These are phyloP conservation scores for Carallia pectinifolia DNA, from an alignment of 345 rosid genomes.

Conservation along the genomic window DNA sequence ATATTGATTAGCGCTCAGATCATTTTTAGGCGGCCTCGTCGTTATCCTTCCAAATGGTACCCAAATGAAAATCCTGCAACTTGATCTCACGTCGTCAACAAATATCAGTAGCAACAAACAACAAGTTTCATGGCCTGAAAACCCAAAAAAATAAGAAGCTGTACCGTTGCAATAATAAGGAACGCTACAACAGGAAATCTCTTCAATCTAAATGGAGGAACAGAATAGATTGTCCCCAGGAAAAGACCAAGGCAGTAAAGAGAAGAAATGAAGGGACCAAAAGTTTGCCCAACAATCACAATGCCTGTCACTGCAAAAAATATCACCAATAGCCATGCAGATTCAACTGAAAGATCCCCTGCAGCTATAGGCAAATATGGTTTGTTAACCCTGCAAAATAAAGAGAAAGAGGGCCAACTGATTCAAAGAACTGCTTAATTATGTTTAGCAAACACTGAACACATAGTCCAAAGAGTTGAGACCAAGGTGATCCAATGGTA, in stretches of 20 bases:
- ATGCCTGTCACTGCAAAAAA: conserved; percentile 75
- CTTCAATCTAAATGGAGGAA: conserved; percentile 95
- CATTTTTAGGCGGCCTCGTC: neutral
- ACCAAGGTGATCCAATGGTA: neutral
- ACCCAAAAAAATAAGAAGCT: neutral
- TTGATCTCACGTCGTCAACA: conserved; percentile 4
- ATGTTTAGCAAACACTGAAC: neutral
- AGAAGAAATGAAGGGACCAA: conserved; percentile 77
- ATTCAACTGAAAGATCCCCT: conserved; percentile 89
- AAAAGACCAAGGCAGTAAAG: conserved; percentile 83
- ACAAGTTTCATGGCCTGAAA: neutral
- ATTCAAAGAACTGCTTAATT: conserved; percentile 2
- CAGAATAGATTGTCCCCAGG: conserved; percentile 93
- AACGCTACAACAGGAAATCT: conserved; percentile 87
- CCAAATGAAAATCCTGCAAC: conserved; percentile 1
- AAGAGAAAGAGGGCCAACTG: conserved; percentile 7
- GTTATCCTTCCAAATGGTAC: neutral
- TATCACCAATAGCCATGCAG: conserved; percentile 87
- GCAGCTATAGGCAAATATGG: conserved; percentile 98
- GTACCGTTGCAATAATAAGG: conserved; percentile 88
- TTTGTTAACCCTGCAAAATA: conserved; percentile 84
- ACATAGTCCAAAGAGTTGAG: neutral
- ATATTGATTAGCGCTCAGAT: neutral
- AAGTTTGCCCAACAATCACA: conserved; percentile 65
- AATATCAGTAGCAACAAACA: neutral